Percentiles rank a stretch among this genome's conserved stretches.
Evolutionary conservation across 208 protist genomes (phyloP).

Genomic region (Ichthyophonus hoferi): DNA sequence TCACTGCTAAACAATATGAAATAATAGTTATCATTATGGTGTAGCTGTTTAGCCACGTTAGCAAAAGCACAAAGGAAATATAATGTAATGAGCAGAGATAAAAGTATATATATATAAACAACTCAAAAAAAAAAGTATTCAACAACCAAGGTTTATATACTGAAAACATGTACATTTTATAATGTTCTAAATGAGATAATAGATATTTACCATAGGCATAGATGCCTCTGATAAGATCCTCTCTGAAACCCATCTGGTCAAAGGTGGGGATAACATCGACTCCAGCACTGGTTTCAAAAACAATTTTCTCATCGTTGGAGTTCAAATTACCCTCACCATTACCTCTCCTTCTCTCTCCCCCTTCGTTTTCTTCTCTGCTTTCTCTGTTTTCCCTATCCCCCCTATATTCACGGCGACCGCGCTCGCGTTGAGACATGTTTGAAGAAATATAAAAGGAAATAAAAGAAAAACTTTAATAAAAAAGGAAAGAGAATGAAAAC

Average conservation of each 20-base stretch:
- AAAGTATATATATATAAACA: too few relatives aligned
- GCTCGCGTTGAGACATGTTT: not conserved
- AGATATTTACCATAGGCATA: constrained; percentile 82
- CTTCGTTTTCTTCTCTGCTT: not conserved
- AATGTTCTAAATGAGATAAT: not conserved
- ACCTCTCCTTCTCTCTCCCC: not conserved
- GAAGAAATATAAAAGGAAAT: not conserved
- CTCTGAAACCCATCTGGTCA: constrained; percentile 94
- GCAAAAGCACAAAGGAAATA: too few relatives aligned
- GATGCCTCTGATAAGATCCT: constrained; percentile 90
- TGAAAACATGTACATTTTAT: too few relatives aligned
- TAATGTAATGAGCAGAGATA: too few relatives aligned
- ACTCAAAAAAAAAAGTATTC: too few relatives aligned
- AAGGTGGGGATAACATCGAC: constrained; percentile 83
- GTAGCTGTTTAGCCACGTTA: too few relatives aligned
- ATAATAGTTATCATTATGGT: too few relatives aligned
- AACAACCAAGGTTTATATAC: too few relatives aligned
- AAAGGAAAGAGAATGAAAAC: too few relatives aligned
- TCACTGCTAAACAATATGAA: too few relatives aligned
- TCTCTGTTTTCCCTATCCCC: not conserved
- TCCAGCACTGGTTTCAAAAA: constrained; percentile 39
- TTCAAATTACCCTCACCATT: constrained; percentile 51
- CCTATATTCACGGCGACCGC: not conserved
- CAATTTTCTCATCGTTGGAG: constrained; percentile 81
- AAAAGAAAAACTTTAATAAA: constrained; percentile 10